Evolutionary conservation across 1,284 basidiomycete species (phyloP).

Genomic region (Cronartium quercuum): DNA sequence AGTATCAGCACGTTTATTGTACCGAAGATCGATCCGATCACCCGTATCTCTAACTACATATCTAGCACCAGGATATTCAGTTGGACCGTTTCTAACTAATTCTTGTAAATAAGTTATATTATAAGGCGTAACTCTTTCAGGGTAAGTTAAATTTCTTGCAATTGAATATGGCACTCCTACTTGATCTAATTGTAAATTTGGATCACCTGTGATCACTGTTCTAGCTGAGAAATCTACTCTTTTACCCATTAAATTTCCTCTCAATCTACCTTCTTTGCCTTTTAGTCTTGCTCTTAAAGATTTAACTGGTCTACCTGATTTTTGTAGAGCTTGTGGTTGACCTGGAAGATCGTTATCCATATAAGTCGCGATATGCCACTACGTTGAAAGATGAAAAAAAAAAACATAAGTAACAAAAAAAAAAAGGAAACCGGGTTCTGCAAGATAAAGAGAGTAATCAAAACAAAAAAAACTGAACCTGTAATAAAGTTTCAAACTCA

Average conservation of each 20-base stretch:
- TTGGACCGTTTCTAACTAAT: conserved; percentile 93
- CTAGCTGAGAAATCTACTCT: conserved; percentile 99
- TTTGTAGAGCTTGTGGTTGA: conserved; percentile 93
- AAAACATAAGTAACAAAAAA: conserved; percentile 22
- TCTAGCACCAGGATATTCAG: conserved; percentile 88
- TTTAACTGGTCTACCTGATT: conserved; percentile 95
- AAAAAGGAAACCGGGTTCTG: background rate
- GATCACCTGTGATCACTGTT: conserved; percentile 98
- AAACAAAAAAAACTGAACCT: conserved; percentile 54
- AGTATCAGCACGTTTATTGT: conserved; percentile 95
- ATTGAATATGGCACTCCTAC: conserved; percentile 97
- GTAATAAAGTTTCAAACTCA: conserved; percentile 92
- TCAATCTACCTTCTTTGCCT: conserved; percentile 95
- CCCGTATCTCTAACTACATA: conserved; percentile 98
- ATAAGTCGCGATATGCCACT: conserved; percentile 98
- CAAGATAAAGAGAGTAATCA: conserved; percentile 8
- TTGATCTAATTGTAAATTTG: conserved; percentile 91
- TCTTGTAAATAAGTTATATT: conserved; percentile 93
- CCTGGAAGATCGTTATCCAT: conserved; percentile 99
- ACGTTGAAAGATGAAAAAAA: background rate
- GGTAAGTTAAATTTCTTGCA: conserved; percentile 95
- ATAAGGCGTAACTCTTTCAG: conserved; percentile 96
- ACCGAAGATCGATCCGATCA: conserved; percentile 93
- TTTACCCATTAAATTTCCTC: conserved; percentile 99
- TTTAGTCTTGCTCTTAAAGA: conserved; percentile 96